A percentile compares a stretch with the other conserved stretches of the same genome.
These are phyloP conservation scores for Rhipidocladum racemiflorum DNA, from an alignment of 176 grass and related monocot genomes.

Conservation along the genomic window DNA sequence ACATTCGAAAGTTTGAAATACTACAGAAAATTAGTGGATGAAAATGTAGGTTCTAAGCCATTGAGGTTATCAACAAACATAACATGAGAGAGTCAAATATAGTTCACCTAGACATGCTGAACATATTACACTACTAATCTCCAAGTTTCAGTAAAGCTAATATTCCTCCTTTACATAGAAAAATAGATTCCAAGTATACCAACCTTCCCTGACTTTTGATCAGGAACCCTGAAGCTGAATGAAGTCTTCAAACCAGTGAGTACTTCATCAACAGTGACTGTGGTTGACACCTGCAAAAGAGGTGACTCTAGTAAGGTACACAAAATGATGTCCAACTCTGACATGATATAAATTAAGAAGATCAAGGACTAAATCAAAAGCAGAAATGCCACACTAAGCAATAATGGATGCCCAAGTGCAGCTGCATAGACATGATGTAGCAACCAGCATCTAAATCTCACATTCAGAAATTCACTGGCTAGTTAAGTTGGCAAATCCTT, in stretches of 20 bases:
- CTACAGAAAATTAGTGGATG: not conserved
- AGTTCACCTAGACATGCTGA: constrained; percentile 2
- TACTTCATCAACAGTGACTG: constrained; percentile 69
- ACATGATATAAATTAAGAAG: not conserved
- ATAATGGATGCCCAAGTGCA: not conserved
- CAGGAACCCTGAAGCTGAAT: constrained; percentile 77
- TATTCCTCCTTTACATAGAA: not conserved
- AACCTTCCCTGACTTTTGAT: constrained; percentile 88
- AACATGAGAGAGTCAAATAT: not conserved
- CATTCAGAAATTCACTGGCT: not conserved
- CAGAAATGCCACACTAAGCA: constrained; percentile 1
- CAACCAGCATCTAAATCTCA: not conserved
- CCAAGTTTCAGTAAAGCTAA: not conserved
- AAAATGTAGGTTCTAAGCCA: constrained; percentile 10
- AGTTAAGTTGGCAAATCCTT: not conserved
- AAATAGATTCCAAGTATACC: constrained; percentile 4
- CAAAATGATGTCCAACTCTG: not conserved
- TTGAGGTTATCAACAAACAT: not conserved
- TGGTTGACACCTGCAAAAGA: constrained; percentile 62
- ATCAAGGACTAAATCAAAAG: not conserved
- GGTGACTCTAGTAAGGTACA: constrained; percentile 33
- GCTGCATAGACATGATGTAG: not conserved
- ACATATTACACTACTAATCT: not conserved
- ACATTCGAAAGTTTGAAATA: not conserved
- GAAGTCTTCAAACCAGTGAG: constrained; percentile 64